These are phyloP conservation scores for Auxenochlorella protothecoides DNA, from an alignment of 139 green algal genomes.

Conservation along the genomic window DNA sequence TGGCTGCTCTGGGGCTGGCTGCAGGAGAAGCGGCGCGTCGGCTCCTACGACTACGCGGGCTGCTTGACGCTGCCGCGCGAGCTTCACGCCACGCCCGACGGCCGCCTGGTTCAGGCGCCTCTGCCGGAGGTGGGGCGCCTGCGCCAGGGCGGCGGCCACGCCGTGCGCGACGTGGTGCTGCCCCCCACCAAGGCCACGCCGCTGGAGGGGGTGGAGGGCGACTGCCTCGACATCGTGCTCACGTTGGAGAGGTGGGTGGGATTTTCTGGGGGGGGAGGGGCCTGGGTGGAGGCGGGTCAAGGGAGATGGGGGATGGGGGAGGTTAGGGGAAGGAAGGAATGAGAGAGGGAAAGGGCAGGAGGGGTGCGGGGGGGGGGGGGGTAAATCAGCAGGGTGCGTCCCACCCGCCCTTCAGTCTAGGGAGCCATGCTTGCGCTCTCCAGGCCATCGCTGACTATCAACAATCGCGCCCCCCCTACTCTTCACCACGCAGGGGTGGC, in stretches of 20 bases:
- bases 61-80: slow-evolving; percentile 67
- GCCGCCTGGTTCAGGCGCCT: slow-evolving; percentile 34
- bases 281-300: slow-evolving; percentile 6
- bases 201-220: neutral
- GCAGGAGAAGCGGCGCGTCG: slow-evolving; percentile 62
- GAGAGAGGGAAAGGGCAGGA: too few relatives aligned
- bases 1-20: slow-evolving; percentile 75
- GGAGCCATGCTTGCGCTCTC: too few relatives aligned
- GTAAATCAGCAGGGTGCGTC: too few relatives aligned
- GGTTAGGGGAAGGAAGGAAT: neutral
- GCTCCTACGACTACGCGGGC: slow-evolving; percentile 65
- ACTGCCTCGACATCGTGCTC: slow-evolving; percentile 18
- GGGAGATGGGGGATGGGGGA: slow-evolving; percentile 1
- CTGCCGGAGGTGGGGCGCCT: slow-evolving; percentile 26
- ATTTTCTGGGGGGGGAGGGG: neutral
- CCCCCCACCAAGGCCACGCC: slow-evolving; percentile 1
- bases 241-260: slow-evolving; percentile 10
- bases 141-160: slow-evolving; percentile 12
- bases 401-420: too few relatives aligned
- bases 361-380: too few relatives aligned
- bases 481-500: slow-evolving; percentile 10
- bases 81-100: slow-evolving; percentile 27
- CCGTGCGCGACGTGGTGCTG: slow-evolving; percentile 7
- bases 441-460: too few relatives aligned
- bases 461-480: neutral